These are phyloP conservation scores for Alternaria brassicicola DNA, from an alignment of 2,329 filamentous ascomycete genomes.

Conservation along the genomic window DNA sequence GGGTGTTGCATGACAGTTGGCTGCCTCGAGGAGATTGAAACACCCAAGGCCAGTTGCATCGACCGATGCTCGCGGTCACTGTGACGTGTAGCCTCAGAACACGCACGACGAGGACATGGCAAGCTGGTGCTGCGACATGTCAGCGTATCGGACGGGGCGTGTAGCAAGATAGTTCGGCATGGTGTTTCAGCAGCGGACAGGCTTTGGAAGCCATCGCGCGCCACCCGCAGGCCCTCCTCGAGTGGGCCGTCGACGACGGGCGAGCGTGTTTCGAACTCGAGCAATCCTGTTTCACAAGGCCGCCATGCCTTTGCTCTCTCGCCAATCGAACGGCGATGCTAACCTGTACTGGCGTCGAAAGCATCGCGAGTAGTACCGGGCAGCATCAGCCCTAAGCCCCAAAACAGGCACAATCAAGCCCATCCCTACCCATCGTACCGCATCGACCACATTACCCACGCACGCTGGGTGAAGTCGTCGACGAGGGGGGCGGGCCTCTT, in stretches of 20 bases:
- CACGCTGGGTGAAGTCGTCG: not conserved
- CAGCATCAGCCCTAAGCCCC: slow-evolving; percentile 32
- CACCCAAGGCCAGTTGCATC: not conserved
- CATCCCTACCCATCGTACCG: slow-evolving; percentile 5
- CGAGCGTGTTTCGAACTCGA: slow-evolving; percentile 29
- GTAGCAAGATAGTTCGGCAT: slow-evolving; percentile 16
- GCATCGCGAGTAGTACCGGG: slow-evolving; percentile 21
- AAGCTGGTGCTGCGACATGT: slow-evolving; percentile 17
- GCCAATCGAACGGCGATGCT: slow-evolving; percentile 22
- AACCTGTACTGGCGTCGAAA: not conserved
- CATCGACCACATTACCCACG: slow-evolving; percentile 3
- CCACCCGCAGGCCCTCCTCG: not conserved
- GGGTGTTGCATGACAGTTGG: slow-evolving; percentile 1
- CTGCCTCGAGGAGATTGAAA: slow-evolving; percentile 1
- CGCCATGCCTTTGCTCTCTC: slow-evolving; percentile 12
- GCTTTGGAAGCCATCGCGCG: not conserved
- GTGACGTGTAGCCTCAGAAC: slow-evolving; percentile 1
- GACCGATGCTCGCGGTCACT: not conserved
- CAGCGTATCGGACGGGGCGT: slow-evolving; percentile 12
- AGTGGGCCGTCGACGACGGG: slow-evolving; percentile 20
- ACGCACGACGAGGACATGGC: slow-evolving; percentile 4
- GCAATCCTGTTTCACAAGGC: slow-evolving; percentile 8
- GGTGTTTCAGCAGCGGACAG: slow-evolving; percentile 23
- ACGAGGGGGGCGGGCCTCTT: not conserved
- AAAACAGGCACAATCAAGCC: slow-evolving; percentile 11